phyloP scores from a whole-genome alignment of 768 basidiomycete genomes.

The Suillus plorans region DNA sequence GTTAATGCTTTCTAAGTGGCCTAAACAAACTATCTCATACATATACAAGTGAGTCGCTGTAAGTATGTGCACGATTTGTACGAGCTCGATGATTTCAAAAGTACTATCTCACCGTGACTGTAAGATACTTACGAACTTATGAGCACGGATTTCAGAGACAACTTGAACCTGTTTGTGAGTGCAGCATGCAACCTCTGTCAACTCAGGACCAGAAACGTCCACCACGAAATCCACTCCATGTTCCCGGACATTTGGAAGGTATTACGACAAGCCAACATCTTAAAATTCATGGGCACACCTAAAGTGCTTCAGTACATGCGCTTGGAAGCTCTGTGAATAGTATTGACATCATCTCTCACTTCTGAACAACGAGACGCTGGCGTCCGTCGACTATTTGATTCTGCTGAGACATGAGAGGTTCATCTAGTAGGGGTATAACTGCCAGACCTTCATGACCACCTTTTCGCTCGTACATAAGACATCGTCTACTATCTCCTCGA shows the following conservation, averaged over 20 bases:
- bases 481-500: conserved; percentile 30
- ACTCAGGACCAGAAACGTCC: background rate
- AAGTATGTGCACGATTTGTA: background rate
- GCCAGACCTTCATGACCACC: background rate
- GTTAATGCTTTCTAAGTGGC: too few species aligned
- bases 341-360: background rate
- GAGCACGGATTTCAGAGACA: background rate
- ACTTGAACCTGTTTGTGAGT: background rate
- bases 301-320: background rate
- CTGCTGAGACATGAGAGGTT: background rate
- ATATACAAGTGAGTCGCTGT: background rate
- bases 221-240: background rate
- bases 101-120: background rate
- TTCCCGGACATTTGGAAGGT: background rate
- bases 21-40: too few species aligned
- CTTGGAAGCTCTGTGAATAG: background rate
- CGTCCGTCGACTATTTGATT: background rate
- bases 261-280: background rate
- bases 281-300: background rate
- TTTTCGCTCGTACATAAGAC: background rate
- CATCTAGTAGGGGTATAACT: background rate
- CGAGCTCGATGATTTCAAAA: background rate
- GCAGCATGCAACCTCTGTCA: background rate
- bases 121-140: background rate
- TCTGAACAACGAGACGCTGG: background rate